A percentile compares a stretch with the other conserved stretches of the same genome.
phyloP scores from a whole-genome alignment of 1,284 basidiomycete species.

The Fomitiporia mediterranea region DNA sequence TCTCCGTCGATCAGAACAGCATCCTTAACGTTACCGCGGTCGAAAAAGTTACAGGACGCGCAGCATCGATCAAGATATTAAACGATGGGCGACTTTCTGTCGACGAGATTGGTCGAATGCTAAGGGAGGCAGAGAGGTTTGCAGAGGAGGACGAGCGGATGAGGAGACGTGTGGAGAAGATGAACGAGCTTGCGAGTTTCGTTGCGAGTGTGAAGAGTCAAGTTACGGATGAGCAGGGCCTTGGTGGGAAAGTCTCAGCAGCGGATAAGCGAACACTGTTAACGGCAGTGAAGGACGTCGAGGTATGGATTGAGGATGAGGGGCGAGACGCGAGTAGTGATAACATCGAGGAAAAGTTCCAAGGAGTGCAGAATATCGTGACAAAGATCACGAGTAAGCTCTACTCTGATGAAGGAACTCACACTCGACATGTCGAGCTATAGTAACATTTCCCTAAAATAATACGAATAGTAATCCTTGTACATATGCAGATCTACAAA shows the following conservation, averaged over 20 bases:
- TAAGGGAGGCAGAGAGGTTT: slow-evolving; percentile 85
- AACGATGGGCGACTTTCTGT: slow-evolving; percentile 84
- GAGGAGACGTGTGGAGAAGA: slow-evolving; percentile 93
- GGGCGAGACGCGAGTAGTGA: background rate
- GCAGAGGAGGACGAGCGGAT: slow-evolving; percentile 85
- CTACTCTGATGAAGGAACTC: too few species aligned
- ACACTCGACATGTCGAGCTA: too few species aligned
- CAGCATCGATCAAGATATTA: slow-evolving; percentile 93
- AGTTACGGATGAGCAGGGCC: too few species aligned
- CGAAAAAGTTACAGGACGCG: slow-evolving; percentile 98
- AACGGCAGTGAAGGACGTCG: background rate
- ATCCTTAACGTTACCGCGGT: slow-evolving; percentile 94
- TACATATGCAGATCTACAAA: too few species aligned
- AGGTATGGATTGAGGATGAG: background rate
- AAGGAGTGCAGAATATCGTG: background rate
- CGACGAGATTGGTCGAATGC: slow-evolving; percentile 73
- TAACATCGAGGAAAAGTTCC: too few species aligned
- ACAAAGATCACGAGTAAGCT: too few species aligned
- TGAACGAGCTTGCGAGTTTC: slow-evolving; percentile 91
- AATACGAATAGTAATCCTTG: too few species aligned
- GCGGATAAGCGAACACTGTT: background rate
- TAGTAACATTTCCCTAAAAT: too few species aligned
- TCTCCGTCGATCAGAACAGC: slow-evolving; percentile 96
- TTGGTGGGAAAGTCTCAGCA: too few species aligned
- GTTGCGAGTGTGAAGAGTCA: slow-evolving; percentile 47